Percentiles rank a stretch among this genome's conserved stretches.
Conservation (phyloP, 345 rosid species). For the Eucalyptus tenuipes region DNA sequence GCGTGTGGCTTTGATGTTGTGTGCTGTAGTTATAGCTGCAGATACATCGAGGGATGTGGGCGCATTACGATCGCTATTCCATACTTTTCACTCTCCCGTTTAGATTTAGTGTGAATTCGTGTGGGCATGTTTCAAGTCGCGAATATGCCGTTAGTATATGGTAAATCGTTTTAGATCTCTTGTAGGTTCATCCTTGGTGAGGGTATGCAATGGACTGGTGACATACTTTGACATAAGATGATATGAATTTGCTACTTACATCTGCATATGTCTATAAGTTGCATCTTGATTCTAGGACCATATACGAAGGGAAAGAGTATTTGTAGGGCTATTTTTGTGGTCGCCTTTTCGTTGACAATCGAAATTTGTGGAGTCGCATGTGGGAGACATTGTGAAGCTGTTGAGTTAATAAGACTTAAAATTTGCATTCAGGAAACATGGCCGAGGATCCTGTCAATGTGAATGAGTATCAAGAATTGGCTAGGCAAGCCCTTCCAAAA, state of each 20-base stretch:
- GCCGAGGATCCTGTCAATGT: constrained; percentile 52
- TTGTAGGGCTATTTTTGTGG: not conserved
- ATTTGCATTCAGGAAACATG: constrained; percentile 13
- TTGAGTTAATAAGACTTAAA: not conserved
- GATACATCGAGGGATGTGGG: not conserved
- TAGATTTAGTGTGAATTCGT: not conserved
- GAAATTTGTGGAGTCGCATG: not conserved
- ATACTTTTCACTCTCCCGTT: not conserved
- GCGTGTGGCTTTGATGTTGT: not conserved
- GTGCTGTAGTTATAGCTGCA: not conserved
- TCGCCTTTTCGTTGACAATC: not conserved
- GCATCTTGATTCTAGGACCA: not conserved
- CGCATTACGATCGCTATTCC: not conserved
- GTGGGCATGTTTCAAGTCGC: not conserved
- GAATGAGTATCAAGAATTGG: constrained; percentile 70
- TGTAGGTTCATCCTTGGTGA: not conserved
- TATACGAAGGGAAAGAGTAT: not conserved
- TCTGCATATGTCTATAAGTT: not conserved
- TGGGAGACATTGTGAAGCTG: not conserved
- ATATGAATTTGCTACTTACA: not conserved
- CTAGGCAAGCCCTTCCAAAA: constrained; percentile 63
- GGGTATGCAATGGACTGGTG: not conserved
- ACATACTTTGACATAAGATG: not conserved
- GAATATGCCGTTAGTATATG: not conserved
- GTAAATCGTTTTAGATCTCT: not conserved